These are phyloP conservation scores for Plasmopara muralis DNA, from an alignment of 352 stramenopile genomes.

Conservation along the genomic window DNA sequence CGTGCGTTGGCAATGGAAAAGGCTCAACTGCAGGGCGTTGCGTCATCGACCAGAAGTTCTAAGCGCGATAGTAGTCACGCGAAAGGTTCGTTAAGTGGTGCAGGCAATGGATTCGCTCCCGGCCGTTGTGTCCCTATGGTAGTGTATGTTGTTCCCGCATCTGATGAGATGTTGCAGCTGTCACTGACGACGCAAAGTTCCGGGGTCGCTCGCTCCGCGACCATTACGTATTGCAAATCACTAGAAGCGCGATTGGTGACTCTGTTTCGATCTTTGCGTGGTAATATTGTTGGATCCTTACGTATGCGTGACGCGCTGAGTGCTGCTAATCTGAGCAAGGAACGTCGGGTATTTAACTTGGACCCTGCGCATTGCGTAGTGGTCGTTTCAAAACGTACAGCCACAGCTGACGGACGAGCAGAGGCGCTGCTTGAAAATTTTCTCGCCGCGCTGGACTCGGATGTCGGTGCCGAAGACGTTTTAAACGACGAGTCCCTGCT, in stretches of 20 bases:
- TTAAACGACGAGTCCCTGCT: slow-evolving; percentile 28
- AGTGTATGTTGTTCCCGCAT: slow-evolving; percentile 53
- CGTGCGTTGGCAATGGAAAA: slow-evolving; percentile 50
- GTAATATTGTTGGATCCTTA: slow-evolving; percentile 42
- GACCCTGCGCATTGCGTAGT: slow-evolving; percentile 66
- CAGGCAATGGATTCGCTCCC: slow-evolving; percentile 38
- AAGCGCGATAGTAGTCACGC: slow-evolving; percentile 23
- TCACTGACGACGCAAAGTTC: slow-evolving; percentile 24
- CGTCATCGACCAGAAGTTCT: slow-evolving; percentile 28
- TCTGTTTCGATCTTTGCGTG: slow-evolving; percentile 49
- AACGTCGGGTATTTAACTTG: slow-evolving; percentile 57
- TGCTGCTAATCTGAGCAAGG: slow-evolving; percentile 49
- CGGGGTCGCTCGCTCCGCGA: slow-evolving; percentile 35
- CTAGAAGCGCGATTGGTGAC: slow-evolving; percentile 44
- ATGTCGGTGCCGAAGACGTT: slow-evolving; percentile 16
- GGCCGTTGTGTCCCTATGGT: slow-evolving; percentile 60
- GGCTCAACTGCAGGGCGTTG: slow-evolving; percentile 38
- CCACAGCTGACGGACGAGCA: slow-evolving; percentile 22
- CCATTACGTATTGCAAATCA: slow-evolving; percentile 48
- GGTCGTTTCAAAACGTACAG: slow-evolving; percentile 37
- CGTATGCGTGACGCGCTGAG: slow-evolving; percentile 51
- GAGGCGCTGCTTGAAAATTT: slow-evolving; percentile 37
- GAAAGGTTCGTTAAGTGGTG: slow-evolving; percentile 13
- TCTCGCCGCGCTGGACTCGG: slow-evolving; percentile 35
- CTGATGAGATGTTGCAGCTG: slow-evolving; percentile 35